Conservation (phyloP, 768 basidiomycete species). For the Xerocomellus chrysenteron region DNA sequence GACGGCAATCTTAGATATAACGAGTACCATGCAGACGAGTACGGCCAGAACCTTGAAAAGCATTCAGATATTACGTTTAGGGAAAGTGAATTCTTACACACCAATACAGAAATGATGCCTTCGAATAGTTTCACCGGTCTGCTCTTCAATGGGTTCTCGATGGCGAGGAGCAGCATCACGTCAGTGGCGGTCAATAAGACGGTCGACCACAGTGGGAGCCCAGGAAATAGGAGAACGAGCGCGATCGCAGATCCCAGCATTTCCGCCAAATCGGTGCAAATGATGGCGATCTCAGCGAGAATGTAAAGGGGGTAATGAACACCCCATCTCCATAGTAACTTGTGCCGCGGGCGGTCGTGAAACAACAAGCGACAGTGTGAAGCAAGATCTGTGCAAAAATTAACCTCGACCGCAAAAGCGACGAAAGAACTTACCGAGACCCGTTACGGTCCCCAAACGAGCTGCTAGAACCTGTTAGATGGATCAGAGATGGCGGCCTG, state of each 20-base stretch:
- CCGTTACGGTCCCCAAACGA: slow-evolving; percentile 80
- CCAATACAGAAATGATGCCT: slow-evolving; percentile 58
- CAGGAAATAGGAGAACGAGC: slow-evolving; percentile 70
- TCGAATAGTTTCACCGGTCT: slow-evolving; percentile 71
- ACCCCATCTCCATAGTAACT: slow-evolving; percentile 54
- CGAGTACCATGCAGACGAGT: slow-evolving; percentile 73
- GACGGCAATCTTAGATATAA: slow-evolving; percentile 69
- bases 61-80: not conserved
- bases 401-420: not conserved
- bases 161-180: slow-evolving; percentile 66
- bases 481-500: not conserved
- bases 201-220: slow-evolving; percentile 65
- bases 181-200: slow-evolving; percentile 69
- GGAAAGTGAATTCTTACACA: slow-evolving; percentile 29
- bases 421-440: slow-evolving; percentile 52
- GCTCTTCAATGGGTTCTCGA: slow-evolving; percentile 68
- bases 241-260: slow-evolving; percentile 82
- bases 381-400: slow-evolving; percentile 48
- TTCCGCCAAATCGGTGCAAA: slow-evolving; percentile 80
- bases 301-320: slow-evolving; percentile 65
- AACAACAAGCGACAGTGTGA: slow-evolving; percentile 64
- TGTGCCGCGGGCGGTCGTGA: slow-evolving; percentile 62
- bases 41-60: slow-evolving; percentile 58
- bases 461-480: slow-evolving; percentile 64
- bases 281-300: slow-evolving; percentile 68